Percentiles rank a stretch among this genome's conserved stretches.
Conservation (phyloP, 345 rosid genomes). For the Eucalyptus melliodora region DNA sequence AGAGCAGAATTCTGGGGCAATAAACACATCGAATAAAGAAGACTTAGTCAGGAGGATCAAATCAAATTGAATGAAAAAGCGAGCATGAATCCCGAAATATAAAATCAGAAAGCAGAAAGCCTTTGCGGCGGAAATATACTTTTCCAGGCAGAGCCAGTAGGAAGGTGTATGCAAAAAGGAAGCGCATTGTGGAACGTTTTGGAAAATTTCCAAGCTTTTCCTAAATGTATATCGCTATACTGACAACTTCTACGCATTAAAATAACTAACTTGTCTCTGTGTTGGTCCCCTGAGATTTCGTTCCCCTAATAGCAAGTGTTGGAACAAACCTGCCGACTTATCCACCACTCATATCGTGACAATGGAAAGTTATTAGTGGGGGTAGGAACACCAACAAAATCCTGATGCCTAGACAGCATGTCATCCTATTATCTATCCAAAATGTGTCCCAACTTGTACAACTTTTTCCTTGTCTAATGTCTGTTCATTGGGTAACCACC, state of each 20-base stretch:
- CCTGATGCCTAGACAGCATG: not conserved
- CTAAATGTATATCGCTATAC: not conserved
- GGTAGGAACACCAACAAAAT: not conserved
- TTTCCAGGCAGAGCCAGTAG: not conserved
- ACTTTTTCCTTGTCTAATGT: not conserved
- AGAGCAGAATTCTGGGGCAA: not conserved
- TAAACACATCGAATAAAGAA: not conserved
- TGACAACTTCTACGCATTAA: not conserved
- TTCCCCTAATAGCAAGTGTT: constrained; percentile 22
- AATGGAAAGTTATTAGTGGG: constrained; percentile 12
- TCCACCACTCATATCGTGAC: constrained; percentile 1
- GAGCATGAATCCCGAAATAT: not conserved
- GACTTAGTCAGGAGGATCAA: not conserved
- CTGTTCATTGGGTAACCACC: not conserved
- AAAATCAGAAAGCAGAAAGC: not conserved
- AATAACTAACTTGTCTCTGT: not conserved
- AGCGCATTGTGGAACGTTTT: not conserved
- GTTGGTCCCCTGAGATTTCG: not conserved
- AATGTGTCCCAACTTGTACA: not conserved
- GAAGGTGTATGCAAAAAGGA: not conserved
- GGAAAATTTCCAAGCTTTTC: not conserved
- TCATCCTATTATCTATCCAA: not conserved
- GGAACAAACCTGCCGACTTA: constrained; percentile 8
- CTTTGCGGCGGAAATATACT: not conserved
- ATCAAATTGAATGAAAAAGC: not conserved